These are phyloP conservation scores for Kalmusia sp. DNA, from an alignment of 2,329 filamentous ascomycete species.

Conservation along the genomic window DNA sequence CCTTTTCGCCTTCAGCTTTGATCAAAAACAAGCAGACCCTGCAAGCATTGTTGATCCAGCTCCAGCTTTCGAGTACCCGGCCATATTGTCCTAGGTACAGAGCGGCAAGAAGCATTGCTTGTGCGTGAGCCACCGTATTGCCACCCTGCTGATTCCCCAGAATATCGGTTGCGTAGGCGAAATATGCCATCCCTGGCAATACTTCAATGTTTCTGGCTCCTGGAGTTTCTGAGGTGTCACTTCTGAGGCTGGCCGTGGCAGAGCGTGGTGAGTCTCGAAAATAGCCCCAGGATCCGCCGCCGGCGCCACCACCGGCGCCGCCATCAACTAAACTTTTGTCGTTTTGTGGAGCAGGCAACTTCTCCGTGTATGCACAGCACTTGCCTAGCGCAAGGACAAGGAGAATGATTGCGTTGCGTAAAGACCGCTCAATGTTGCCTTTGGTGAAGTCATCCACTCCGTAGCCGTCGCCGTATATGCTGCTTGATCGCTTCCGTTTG, in stretches of 20 bases:
- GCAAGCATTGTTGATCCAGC: slow-evolving; percentile 69
- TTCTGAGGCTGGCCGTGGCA: slow-evolving; percentile 44
- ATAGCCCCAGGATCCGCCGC: slow-evolving; percentile 29
- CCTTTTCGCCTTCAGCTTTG: slow-evolving; percentile 29
- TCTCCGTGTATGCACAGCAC: slow-evolving; percentile 67
- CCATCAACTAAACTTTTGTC: too few species aligned
- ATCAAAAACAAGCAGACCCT: slow-evolving; percentile 74
- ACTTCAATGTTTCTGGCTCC: slow-evolving; percentile 75
- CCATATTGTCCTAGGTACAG: slow-evolving; percentile 90
- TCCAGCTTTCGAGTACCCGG: slow-evolving; percentile 84
- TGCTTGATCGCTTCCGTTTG: slow-evolving; percentile 45
- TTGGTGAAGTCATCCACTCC: slow-evolving; percentile 17
- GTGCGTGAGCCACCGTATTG: slow-evolving; percentile 81
- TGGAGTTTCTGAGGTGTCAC: slow-evolving; percentile 31
- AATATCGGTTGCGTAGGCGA: slow-evolving; percentile 84
- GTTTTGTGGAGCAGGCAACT: slow-evolving; percentile 63
- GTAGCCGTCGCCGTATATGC: slow-evolving; percentile 32
- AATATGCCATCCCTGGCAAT: slow-evolving; percentile 90
- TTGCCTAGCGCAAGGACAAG: slow-evolving; percentile 86
- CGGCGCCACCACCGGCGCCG: too few species aligned
- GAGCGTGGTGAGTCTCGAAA: slow-evolving; percentile 47
- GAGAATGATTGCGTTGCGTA: slow-evolving; percentile 77
- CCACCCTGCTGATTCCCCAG: slow-evolving; percentile 81
- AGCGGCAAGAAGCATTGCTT: slow-evolving; percentile 83
- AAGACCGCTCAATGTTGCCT: slow-evolving; percentile 35